Evolutionary conservation across 768 basidiomycete species (phyloP).

Genomic region (Amanita phalloides): DNA sequence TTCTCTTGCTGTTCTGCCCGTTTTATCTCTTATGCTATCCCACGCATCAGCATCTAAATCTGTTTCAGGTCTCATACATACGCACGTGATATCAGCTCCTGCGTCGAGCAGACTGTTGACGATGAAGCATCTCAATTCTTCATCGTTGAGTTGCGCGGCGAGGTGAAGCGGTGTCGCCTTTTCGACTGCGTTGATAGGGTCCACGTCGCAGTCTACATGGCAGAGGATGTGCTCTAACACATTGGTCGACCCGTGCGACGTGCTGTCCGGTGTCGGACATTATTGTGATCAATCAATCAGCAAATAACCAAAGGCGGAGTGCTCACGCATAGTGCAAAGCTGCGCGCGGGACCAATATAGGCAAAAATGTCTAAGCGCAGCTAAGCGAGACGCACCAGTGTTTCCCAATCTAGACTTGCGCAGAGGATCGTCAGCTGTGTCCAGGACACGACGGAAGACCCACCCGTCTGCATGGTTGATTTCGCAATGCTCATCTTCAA

Average conservation of each 20-base stretch:
- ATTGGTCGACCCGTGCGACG: conserved; percentile 42
- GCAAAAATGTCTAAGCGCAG: conserved; percentile 7
- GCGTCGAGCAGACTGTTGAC: conserved; percentile 66
- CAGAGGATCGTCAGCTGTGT: conserved; percentile 13
- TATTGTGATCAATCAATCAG: not conserved
- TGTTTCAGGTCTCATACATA: conserved; percentile 1
- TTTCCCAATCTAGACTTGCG: conserved; percentile 47
- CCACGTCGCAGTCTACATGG: conserved; percentile 72
- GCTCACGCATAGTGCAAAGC: conserved; percentile 68
- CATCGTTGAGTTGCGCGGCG: conserved; percentile 46
- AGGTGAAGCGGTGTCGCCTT: conserved; percentile 73
- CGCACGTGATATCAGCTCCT: conserved; percentile 62
- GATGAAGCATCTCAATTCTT: conserved; percentile 40
- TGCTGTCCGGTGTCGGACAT: conserved; percentile 21
- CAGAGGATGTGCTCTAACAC: conserved; percentile 67
- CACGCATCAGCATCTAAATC: not conserved
- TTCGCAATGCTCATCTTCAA: conserved; percentile 46
- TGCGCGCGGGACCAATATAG: conserved; percentile 12
- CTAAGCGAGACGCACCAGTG: conserved; percentile 43
- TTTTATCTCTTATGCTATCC: conserved; percentile 61
- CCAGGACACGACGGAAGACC: conserved; percentile 16
- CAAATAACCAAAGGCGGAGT: not conserved
- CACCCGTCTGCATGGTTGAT: conserved; percentile 77
- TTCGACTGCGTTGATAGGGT: conserved; percentile 60
- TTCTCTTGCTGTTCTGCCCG: conserved; percentile 45